Conservation (phyloP, 352 stramenopile species). For the Pythium angustatum region DNA sequence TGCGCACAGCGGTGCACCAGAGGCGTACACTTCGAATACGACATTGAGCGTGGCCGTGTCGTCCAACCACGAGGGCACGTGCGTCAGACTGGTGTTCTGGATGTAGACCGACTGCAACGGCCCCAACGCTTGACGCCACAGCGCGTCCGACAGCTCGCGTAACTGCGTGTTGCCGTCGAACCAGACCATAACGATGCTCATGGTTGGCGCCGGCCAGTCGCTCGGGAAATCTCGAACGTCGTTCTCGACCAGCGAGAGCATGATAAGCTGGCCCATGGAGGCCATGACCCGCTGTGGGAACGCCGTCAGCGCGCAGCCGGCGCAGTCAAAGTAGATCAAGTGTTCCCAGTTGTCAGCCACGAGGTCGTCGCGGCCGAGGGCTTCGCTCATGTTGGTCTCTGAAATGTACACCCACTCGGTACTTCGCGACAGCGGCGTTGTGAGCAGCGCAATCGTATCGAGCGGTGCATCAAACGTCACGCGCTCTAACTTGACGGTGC, state of each 20-base stretch:
- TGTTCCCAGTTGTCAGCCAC: conserved; percentile 14
- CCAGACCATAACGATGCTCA: conserved; percentile 9
- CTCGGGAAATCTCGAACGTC: neutral
- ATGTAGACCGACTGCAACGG: conserved; percentile 4
- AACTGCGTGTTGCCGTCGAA: conserved; percentile 8
- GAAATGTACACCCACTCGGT: conserved; percentile 18
- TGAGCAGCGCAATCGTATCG: neutral
- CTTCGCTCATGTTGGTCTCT: conserved; percentile 9
- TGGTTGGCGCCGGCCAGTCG: neutral
- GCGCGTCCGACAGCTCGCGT: neutral
- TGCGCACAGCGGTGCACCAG: conserved; percentile 7
- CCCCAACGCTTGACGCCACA: neutral
- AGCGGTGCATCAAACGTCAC: neutral
- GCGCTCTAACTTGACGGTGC: conserved; percentile 13
- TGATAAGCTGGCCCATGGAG: conserved; percentile 2
- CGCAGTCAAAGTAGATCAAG: conserved; percentile 20
- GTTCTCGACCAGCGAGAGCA: conserved; percentile 15
- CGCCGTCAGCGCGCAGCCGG: neutral
- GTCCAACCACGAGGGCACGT: neutral
- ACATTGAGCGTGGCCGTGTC: neutral
- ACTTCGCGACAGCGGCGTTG: neutral
- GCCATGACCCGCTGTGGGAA: conserved; percentile 1
- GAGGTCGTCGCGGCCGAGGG: neutral
- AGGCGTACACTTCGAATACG: conserved; percentile 1
- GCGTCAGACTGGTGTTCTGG: neutral